Percentiles rank a stretch among this genome's conserved stretches.
These are phyloP conservation scores for Lactarius sp. DNA, from an alignment of 768 basidiomycete genomes.

Conservation along the genomic window DNA sequence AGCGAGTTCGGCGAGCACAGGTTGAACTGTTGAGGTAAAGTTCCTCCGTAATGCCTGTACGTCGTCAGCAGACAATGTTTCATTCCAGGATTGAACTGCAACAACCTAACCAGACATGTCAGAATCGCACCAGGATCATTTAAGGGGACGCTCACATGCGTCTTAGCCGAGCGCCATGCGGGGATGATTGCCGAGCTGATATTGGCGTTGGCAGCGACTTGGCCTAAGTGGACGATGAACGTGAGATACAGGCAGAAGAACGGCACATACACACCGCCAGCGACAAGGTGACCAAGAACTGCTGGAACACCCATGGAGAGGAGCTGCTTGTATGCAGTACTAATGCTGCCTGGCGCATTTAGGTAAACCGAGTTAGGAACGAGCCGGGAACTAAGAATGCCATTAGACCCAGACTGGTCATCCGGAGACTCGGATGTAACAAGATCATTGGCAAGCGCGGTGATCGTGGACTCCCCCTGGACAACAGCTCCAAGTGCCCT, in stretches of 20 bases:
- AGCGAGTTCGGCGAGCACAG: constrained; percentile 30
- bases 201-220: constrained; percentile 35
- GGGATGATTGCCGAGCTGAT: constrained; percentile 34
- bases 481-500: constrained; percentile 25
- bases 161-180: constrained; percentile 37
- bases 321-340: constrained; percentile 12
- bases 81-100: not conserved
- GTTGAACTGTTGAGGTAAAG: constrained; percentile 29
- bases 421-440: constrained; percentile 7
- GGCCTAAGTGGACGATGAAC: constrained; percentile 24
- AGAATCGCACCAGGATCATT: not conserved
- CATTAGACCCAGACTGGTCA: constrained; percentile 10
- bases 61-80: constrained; percentile 13
- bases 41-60: constrained; percentile 25
- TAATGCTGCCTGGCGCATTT: not conserved
- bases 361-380: constrained; percentile 10
- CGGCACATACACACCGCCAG: constrained; percentile 2
- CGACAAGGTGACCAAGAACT: constrained; percentile 12
- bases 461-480: constrained; percentile 5
- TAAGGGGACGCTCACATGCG: constrained; percentile 31
- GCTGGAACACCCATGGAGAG: constrained; percentile 9
- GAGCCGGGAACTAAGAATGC: constrained; percentile 22
- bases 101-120: constrained; percentile 1
- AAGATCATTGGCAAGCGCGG: constrained; percentile 11
- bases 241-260: not conserved